These are phyloP conservation scores for Xylariaceae sp. DNA, from an alignment of 2,329 filamentous ascomycete genomes.

Conservation along the genomic window DNA sequence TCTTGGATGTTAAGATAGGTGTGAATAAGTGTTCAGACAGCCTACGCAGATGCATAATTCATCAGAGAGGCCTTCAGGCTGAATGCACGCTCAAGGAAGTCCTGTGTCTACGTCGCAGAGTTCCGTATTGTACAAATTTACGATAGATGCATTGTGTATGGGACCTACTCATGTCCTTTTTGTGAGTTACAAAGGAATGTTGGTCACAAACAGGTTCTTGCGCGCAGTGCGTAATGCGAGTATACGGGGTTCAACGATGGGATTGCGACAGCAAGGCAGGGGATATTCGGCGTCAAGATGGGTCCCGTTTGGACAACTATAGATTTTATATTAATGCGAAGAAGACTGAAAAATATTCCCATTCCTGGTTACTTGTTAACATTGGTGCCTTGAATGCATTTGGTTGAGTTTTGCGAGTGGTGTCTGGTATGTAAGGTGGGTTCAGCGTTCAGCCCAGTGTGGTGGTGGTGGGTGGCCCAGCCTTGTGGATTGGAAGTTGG, in stretches of 20 bases:
- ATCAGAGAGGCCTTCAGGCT: not conserved
- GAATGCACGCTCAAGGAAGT: not conserved
- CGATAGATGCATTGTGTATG: slow-evolving; percentile 34
- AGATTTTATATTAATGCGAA: slow-evolving; percentile 21
- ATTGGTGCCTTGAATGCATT: too few relatives aligned
- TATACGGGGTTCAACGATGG: slow-evolving; percentile 4
- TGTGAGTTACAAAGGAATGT: slow-evolving; percentile 20
- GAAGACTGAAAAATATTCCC: not conserved
- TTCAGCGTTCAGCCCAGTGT: too few relatives aligned
- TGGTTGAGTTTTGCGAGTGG: too few relatives aligned
- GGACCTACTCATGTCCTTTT: slow-evolving; percentile 23
- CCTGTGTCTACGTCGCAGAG: slow-evolving; percentile 13
- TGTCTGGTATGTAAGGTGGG: too few relatives aligned
- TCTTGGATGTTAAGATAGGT: not conserved
- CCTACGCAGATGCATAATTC: not conserved
- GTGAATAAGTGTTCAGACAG: not conserved
- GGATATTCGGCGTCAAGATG: slow-evolving; percentile 5
- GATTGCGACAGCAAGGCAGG: not conserved
- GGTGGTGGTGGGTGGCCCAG: too few relatives aligned
- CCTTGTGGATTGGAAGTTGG: not conserved
- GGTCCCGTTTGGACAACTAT: slow-evolving; percentile 2
- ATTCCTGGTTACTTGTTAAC: not conserved
- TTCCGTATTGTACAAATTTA: slow-evolving; percentile 37
- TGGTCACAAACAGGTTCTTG: slow-evolving; percentile 20
- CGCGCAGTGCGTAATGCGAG: slow-evolving; percentile 8